Conservation (phyloP, 257 asterid genomes). For the Nicotiana attenuata region DNA sequence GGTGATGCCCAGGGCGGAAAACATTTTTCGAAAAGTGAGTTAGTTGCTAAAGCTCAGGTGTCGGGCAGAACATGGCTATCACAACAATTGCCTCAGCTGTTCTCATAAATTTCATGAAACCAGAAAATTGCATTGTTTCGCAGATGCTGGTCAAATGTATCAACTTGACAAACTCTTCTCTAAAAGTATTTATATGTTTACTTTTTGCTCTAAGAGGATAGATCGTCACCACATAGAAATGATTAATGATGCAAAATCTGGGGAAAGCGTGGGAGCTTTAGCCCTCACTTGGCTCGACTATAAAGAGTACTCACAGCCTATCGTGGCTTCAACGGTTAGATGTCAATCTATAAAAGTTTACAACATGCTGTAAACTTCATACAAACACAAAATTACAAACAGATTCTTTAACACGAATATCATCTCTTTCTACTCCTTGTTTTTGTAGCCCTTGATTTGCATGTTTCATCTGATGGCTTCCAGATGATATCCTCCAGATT, state of each 20-base stretch:
- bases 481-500: constrained; percentile 86
- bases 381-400: not conserved
- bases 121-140: not conserved
- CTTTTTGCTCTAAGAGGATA: not conserved
- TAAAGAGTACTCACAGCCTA: not conserved
- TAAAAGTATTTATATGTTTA: not conserved
- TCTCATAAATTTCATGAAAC: not conserved
- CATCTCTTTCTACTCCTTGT: constrained; percentile 50
- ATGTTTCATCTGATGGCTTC: constrained; percentile 61
- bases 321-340: not conserved
- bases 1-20: too few relatives aligned
- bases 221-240: not conserved
- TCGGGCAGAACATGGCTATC: not conserved
- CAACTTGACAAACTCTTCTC: not conserved
- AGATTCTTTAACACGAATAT: not conserved
- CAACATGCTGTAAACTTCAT: not conserved
- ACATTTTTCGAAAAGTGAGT: too few relatives aligned
- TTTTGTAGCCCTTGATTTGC: constrained; percentile 50
- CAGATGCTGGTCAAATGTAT: not conserved
- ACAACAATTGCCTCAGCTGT: not conserved
- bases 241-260: not conserved
- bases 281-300: constrained; percentile 1
- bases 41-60: not conserved
- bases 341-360: too few relatives aligned
- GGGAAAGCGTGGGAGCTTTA: not conserved